phyloP scores from a whole-genome alignment of 2,329 filamentous ascomycete species.

The Pseudonectria buxi region DNA sequence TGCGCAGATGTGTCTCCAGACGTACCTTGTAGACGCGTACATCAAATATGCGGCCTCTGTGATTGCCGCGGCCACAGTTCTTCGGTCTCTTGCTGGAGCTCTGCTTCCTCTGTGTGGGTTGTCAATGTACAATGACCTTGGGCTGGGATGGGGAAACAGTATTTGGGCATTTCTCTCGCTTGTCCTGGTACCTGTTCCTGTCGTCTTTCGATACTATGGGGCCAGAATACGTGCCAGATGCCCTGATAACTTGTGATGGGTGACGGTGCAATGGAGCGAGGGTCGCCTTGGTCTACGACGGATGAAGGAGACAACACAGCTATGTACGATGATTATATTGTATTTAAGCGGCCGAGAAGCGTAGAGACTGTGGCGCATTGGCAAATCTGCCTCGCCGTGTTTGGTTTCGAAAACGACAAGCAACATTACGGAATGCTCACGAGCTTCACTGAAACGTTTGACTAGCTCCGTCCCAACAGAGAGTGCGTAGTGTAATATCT shows the following conservation, averaged over 20 bases:
- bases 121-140: conserved; percentile 31
- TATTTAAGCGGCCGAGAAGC: too few relatives aligned
- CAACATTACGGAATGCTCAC: too few relatives aligned
- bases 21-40: conserved; percentile 27
- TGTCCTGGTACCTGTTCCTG: conserved; percentile 11
- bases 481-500: too few relatives aligned
- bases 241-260: conserved; percentile 15
- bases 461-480: too few relatives aligned
- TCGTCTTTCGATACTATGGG: conserved; percentile 14
- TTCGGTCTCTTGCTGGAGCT: conserved; percentile 53
- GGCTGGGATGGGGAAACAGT: conserved; percentile 40
- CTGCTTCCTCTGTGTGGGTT: conserved; percentile 56
- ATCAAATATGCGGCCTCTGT: conserved; percentile 24
- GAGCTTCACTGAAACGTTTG: too few relatives aligned
- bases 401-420: too few relatives aligned
- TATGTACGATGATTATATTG: too few relatives aligned
- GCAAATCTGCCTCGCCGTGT: too few relatives aligned
- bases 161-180: conserved; percentile 37
- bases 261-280: too few relatives aligned
- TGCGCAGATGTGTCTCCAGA: conserved; percentile 29
- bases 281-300: too few relatives aligned
- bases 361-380: too few relatives aligned
- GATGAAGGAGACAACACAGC: too few relatives aligned
- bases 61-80: conserved; percentile 22
- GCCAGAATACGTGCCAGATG: conserved; percentile 16